phyloP scores from a whole-genome alignment of 1,139 yeast species.

The Yamadazyma diddensiae region DNA sequence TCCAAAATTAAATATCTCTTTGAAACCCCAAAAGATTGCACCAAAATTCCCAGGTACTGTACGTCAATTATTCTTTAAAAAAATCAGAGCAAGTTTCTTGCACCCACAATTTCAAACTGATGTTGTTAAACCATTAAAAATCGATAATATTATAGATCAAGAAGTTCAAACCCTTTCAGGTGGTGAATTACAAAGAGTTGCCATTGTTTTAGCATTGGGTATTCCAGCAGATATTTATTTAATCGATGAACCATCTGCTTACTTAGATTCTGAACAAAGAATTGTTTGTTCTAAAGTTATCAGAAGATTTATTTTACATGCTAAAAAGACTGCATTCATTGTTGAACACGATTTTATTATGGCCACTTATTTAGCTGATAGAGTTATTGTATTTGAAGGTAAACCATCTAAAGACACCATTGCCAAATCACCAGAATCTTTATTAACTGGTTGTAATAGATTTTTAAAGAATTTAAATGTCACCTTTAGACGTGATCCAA shows the following conservation, averaged over 20 bases:
- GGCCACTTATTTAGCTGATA: slow-evolving; percentile 98
- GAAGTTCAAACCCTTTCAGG: slow-evolving; percentile 97
- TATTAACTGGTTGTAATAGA: slow-evolving; percentile 94
- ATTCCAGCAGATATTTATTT: slow-evolving; percentile 92
- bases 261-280: slow-evolving; percentile 99
- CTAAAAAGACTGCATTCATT: slow-evolving; percentile 95
- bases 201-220: slow-evolving; percentile 93
- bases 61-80: slow-evolving; percentile 93
- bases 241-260: slow-evolving; percentile 98
- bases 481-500: slow-evolving; percentile 98
- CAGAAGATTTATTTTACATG: slow-evolving; percentile 91
- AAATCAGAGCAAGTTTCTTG: slow-evolving; percentile 89
- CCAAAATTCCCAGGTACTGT: slow-evolving; percentile 99
- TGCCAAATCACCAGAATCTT: slow-evolving; percentile 87
- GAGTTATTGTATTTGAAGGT: slow-evolving; percentile 98
- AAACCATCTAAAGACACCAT: slow-evolving; percentile 77
- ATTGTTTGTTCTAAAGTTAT: slow-evolving; percentile 97
- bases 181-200: slow-evolving; percentile 99
- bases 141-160: slow-evolving; percentile 93
- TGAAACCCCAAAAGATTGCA: slow-evolving; percentile 99
- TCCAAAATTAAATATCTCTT: slow-evolving; percentile 87
- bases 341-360: slow-evolving; percentile 99
- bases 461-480: slow-evolving; percentile 96
- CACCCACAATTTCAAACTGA: slow-evolving; percentile 98
- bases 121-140: slow-evolving; percentile 91